These are phyloP conservation scores for Garcia nutans DNA, from an alignment of 345 rosid species.

Conservation along the genomic window DNA sequence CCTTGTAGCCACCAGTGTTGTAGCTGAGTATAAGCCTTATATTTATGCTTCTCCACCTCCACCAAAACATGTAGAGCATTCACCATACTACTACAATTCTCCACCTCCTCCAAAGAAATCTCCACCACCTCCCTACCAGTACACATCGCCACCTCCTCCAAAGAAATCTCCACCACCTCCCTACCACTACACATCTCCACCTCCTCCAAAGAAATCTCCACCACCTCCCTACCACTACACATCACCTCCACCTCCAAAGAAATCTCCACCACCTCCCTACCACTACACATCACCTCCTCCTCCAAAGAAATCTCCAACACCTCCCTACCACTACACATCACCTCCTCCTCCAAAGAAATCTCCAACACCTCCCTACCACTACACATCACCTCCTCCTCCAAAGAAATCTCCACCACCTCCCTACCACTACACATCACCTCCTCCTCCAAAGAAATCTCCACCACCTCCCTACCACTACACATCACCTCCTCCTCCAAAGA, in stretches of 20 bases:
- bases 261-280: conserved; percentile 7
- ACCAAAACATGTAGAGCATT: background rate
- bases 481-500: conserved; percentile 1
- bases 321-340: conserved; percentile 18
- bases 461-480: conserved; percentile 11
- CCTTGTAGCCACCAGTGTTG: conserved; percentile 28
- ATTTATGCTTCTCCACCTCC: conserved; percentile 19
- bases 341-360: conserved; percentile 19
- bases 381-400: too few relatives aligned
- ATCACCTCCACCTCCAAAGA: background rate
- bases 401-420: background rate
- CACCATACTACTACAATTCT: background rate
- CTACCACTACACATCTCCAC: background rate
- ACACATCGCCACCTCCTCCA: background rate
- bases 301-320: background rate
- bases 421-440: background rate
- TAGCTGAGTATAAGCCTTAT: conserved; percentile 28
- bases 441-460: too few relatives aligned
- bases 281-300: conserved; percentile 18
- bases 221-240: conserved; percentile 7
- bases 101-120: conserved; percentile 11
- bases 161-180: background rate
- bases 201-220: background rate
- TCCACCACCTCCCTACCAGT: conserved; percentile 11
- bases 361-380: conserved; percentile 14